Evolutionary conservation across 2,329 filamentous ascomycete genomes (phyloP), one percentile per base, ranked within the genome.

Genomic region (Falciphora oryzae): DNA sequence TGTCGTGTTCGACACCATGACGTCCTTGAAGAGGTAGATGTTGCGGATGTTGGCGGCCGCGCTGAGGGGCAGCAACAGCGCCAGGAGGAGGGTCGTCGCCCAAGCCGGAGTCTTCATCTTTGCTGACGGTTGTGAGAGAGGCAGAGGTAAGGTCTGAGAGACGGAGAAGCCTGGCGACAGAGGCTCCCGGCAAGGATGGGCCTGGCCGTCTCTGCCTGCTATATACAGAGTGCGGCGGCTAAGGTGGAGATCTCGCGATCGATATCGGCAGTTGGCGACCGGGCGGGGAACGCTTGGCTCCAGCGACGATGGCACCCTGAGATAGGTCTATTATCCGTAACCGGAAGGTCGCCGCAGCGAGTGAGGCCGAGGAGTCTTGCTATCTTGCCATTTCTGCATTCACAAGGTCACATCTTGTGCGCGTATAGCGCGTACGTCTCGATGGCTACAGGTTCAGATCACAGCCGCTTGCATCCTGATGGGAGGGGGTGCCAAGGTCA

Each of bases 11-110:
- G 78, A 81, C 63, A 78, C 77, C 67, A 80, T 65, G 25, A 80
- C 79, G 64, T 80, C 78, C 64, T 81, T 79, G 69, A 78, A 78
- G 11, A 78, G 69, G 64, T 74, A 79, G 32, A 79, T 74, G 67
- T 65, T 67, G 63, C 74, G 69, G 62, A 74, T 59, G 63, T 61
- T 58, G 31, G 18, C 38, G 35, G 13, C 31, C 27, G 27, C 22
- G 29, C 32, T 44, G 53, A 63, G 62, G 6, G 62, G 62, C 16
- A 62, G 5, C 3, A 62, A 5, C 5, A 62, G n/a, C 18, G 60
- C 60, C 32, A 62, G 14, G 4, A 62, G 22, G 38, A 62, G 38
- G 35, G 27, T 16, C 38, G 60, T 28, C 28, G 38, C 38, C 38
- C 38, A 62, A 44, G 60, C 27, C 28, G 60, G 60, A 22, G 60